Evolutionary conservation across 106 monocot genomes (phyloP), one percentile per base, ranked within the genome.

Genomic region (Alisma plantagoaquatica): DNA sequence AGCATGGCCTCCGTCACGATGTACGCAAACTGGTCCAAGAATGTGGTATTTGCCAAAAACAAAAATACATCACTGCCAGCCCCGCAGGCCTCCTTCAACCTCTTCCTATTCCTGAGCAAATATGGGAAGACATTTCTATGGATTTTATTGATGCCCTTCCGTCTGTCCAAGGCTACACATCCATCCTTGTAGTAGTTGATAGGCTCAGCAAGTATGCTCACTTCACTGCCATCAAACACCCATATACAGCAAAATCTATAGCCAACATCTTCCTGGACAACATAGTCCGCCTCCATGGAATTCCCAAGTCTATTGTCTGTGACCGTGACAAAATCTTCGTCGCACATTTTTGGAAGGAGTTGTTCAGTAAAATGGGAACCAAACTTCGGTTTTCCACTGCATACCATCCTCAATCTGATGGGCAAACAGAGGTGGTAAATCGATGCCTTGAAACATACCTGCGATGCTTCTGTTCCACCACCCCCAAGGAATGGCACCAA

Each of bases 141-240:
- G 59, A 69, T 27, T 67, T 67, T 18, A 58, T 67, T 16, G 67
- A 57, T 2, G 47, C 33, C 20, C 41, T 67, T 7, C 57, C 67
- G 11, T 15, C n/a, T 2, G 31, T 47, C 4, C 7, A 50, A 3
- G 31, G 48, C 0, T 23, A 26, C 0, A 24, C 45, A 6, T 16
- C 7, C 6, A 66, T 67, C 22, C 11, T 49, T 23, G 57, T 67
- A 1, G 60, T 69, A 11, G 27, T 69, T 11, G 68, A 69, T 33
- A 38, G 41, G 9, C 25, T 60, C 2, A 47, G 33, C 12, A 62
- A 62, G 31, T 70, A 46, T 12, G 33, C 8, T 2, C 62, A 70
- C 32, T 62, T 62, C 15, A 1, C 41, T 30, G 19, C 55, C 3
- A 24, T 62, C 1, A 28, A 21, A 18, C 44, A 62, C 30, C 55